Evolutionary conservation across 176 grass and related monocot species (phyloP), one percentile per base, ranked within the genome.

Genomic region (Melocanna baccifera): DNA sequence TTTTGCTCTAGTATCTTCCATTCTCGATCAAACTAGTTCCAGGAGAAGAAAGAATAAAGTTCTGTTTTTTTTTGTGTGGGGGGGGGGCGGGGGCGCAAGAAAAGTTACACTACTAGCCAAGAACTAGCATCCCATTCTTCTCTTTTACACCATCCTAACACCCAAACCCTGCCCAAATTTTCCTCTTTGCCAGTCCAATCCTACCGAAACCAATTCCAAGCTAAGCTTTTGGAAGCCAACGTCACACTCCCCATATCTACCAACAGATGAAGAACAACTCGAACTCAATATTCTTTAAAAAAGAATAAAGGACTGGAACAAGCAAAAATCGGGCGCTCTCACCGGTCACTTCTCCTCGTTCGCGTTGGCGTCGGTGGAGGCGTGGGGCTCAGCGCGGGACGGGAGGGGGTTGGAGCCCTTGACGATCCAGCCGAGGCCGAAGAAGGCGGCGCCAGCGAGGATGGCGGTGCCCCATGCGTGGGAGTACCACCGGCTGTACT

Each of bases 401-500:
- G 88, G 92, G 58, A 97, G 83, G 19, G 92, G 95, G 53, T 97
- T 92, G 37, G 95, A 94, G 1, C 95, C 95, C 90, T 92, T 97
- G 39, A 97, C 75, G 25, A 91, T 53, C 92, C 95, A 89, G 12
- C 92, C 92, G 11, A 94, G 64, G 34, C 80, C 89, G 83, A 94
- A 97, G 86, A 94, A 89, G 70, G 84, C 86, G 28, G 48, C 84
- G 23, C 90, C 95, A 36, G 92, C 95, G 23, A 97, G 95, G 85
- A 94, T 93, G 71, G 95, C 90, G 7, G 86, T 91, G n/a, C 95
- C 95, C 95, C 95, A 97, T 19, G 95, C 92, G 73, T 91, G 95
- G 8, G 95, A 97, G 90, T 97, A 97, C 95, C 92, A 94, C 63
- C 88, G 75, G 84, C 95, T 94, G 87, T 97, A 97, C 84, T 92